Conservation (phyloP, 768 basidiomycete species). For the Boletus rex-veris region DNA sequence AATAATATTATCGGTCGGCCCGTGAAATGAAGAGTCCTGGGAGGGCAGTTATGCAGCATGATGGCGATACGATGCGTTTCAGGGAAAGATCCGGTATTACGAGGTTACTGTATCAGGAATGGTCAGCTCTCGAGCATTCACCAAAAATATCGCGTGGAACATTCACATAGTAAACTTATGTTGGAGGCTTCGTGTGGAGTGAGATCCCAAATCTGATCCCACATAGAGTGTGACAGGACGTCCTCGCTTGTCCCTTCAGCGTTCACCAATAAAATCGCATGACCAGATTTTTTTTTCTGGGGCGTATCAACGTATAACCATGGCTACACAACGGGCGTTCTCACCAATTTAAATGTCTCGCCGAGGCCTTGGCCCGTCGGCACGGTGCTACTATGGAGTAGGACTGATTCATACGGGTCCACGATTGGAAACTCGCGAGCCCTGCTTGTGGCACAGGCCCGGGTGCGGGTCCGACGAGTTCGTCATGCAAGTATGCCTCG, state of each 20-base stretch:
- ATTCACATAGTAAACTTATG: neutral
- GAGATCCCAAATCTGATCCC: neutral
- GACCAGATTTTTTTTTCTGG: neutral
- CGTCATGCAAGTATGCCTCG: neutral
- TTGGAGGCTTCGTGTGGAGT: neutral
- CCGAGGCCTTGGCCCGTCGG: neutral
- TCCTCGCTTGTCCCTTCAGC: neutral
- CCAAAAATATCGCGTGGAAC: neutral
- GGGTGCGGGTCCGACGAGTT: neutral
- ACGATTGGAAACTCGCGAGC: too few species aligned
- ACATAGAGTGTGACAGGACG: neutral
- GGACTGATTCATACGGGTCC: neutral
- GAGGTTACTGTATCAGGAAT: neutral
- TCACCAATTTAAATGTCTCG: neutral
- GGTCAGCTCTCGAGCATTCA: neutral
- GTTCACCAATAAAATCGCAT: neutral
- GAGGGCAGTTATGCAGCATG: neutral
- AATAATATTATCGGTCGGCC: neutral
- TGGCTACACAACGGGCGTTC: slow-evolving; percentile 10
- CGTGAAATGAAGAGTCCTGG: slow-evolving; percentile 4
- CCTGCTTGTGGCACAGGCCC: too few species aligned
- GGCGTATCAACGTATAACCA: slow-evolving; percentile 18
- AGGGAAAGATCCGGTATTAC: slow-evolving; percentile 15
- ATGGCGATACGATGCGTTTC: slow-evolving; percentile 9
- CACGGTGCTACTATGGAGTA: neutral